phyloP scores from a whole-genome alignment of 2,329 filamentous ascomycete species.

The Calonectria leucothoes region DNA sequence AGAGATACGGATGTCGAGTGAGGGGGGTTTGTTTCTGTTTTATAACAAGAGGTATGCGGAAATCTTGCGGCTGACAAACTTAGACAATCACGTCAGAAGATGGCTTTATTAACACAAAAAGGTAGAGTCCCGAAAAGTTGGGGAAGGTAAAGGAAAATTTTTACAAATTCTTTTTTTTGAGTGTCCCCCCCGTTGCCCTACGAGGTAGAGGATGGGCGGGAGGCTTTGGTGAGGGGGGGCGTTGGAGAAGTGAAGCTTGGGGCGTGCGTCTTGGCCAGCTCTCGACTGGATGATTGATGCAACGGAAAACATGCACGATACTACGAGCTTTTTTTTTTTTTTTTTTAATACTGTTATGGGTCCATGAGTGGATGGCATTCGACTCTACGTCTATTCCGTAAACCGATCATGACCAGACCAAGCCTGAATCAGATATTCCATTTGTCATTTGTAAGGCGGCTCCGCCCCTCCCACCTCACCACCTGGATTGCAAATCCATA shows the following conservation, averaged over 20 bases:
- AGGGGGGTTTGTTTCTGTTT: background rate
- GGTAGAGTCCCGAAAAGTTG: background rate
- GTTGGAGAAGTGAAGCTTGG: conserved; percentile 5
- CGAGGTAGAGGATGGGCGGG: background rate
- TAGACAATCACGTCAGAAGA: conserved; percentile 32
- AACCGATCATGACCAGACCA: background rate
- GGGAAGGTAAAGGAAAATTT: conserved; percentile 6
- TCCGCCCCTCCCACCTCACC: background rate
- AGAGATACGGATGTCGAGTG: background rate
- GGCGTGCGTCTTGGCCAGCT: background rate
- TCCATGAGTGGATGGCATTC: background rate
- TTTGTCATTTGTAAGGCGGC: conserved; percentile 13
- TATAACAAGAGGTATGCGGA: conserved; percentile 2
- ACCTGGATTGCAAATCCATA: background rate
- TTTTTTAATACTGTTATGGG: conserved; percentile 14
- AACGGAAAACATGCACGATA: background rate
- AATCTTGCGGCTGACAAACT: conserved; percentile 3
- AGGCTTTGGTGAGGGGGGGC: background rate
- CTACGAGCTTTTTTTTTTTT: background rate
- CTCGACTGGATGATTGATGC: background rate
- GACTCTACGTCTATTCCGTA: background rate
- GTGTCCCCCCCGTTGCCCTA: background rate
- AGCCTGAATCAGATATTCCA: background rate
- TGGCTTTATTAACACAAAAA: conserved; percentile 6
- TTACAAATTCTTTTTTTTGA: conserved; percentile 18